phyloP scores from a whole-genome alignment of 2,329 filamentous ascomycete species.

The Sarocladium strictum region DNA sequence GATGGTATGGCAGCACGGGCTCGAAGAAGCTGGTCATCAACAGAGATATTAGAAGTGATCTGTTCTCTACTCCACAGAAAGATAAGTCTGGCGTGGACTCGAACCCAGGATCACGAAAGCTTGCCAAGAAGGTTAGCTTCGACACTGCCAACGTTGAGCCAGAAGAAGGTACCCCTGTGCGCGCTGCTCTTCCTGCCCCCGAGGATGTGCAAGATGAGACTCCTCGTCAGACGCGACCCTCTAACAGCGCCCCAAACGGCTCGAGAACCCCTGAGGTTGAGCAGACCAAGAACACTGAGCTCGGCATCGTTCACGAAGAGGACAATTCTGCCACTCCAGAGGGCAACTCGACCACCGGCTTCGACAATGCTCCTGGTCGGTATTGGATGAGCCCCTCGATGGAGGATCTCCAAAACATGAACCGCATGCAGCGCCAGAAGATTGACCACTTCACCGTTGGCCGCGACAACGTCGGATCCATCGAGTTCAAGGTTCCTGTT shows the following conservation, averaged over 20 bases:
- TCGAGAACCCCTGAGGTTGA: conserved; percentile 58
- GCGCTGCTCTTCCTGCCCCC: conserved; percentile 28
- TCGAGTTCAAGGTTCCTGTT: conserved; percentile 75
- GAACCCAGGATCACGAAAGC: conserved; percentile 41
- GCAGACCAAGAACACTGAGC: conserved; percentile 59
- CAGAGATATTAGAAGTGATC: conserved; percentile 70
- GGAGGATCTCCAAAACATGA: conserved; percentile 73
- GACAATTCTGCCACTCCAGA: conserved; percentile 30
- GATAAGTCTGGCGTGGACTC: conserved; percentile 37
- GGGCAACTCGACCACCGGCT: conserved; percentile 15
- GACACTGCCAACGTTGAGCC: conserved; percentile 54
- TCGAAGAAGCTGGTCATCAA: conserved; percentile 94
- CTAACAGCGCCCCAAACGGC: conserved; percentile 28
- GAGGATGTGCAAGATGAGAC: conserved; percentile 30
- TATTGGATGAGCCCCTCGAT: conserved; percentile 84
- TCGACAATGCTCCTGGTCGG: conserved; percentile 55
- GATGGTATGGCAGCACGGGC: conserved; percentile 60
- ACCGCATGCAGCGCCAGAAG: conserved; percentile 68
- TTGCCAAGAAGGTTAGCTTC: conserved; percentile 89
- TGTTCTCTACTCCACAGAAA: conserved; percentile 56
- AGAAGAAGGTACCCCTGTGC: conserved; percentile 28
- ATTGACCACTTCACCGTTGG: conserved; percentile 76
- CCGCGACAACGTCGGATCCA: conserved; percentile 71
- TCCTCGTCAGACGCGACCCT: conserved; percentile 46
- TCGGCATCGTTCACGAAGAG: conserved; percentile 74